Base-by-base conservation (phyloP, 345 rosid genomes). In the Eutrema yunnanense region DNA sequence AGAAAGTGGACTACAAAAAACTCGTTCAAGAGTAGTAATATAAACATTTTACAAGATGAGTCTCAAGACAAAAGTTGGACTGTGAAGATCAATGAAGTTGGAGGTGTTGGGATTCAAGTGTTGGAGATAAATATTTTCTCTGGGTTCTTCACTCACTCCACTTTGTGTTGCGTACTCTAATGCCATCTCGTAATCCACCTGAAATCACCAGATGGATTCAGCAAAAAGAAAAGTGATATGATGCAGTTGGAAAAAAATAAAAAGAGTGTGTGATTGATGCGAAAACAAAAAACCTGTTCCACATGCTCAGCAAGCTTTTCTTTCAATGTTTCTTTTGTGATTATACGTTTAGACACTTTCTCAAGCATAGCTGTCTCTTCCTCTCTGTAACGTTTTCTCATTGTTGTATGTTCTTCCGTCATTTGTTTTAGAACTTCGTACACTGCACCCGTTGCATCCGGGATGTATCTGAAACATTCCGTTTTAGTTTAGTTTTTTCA, bases 151-250 rank as follows among this genome's bases (percentile, higher is more conserved):
- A 16, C 86, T 85, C 12, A 89, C 97, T 64, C 96, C 97, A 43
- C 92, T 91, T 52, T 94, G 97, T 1, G 93, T 91, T 4, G 98
- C 98, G 56, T 91, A 94, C 80, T 91, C 98, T 78, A 94, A 64
- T 47, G 96, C 97, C 99, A 94, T 89, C 81, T 94, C 96, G 72
- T 94, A 86, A 77, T 94, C 97, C 74, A 94, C 99, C 99, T 91
- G 96, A 81, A 83, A 74, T 70, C 65, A 16, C 42, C 11, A 54
- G 29, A 69, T 37, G 2, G 1, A 68, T 51, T 60, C 71, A 62
- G 42, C 54, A 53, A 22, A 41, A 14, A 47, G 10, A 13, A 36
- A 27, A 9, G 44, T 14, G 75, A 42, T 16, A 16, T 52, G 65
- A 67, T 26, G 29, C 16, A n/a, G 32, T 9, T 7, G n/a, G 42